Conservation (phyloP, 495 filamentous ascomycete species). For the Neurospora sp. region DNA sequence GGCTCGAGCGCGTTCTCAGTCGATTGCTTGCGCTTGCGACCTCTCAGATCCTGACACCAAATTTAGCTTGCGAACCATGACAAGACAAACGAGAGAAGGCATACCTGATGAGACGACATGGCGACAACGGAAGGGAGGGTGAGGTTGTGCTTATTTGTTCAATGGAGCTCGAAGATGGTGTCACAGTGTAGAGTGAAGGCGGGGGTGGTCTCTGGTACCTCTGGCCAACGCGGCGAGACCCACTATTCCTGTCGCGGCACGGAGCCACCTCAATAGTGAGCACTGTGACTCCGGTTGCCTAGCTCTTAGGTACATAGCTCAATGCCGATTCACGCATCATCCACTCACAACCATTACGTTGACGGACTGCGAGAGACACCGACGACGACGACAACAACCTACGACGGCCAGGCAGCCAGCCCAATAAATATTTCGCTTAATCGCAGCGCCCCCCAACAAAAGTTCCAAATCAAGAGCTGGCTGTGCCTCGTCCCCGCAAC, state of each 20-base stretch:
- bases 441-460: not conserved
- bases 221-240: no score
- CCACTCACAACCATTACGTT: not conserved
- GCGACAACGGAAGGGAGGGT: no score
- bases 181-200: no score
- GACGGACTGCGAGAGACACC: not conserved
- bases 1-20: not conserved
- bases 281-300: no score
- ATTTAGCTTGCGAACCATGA: not conserved
- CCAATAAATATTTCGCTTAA: not conserved
- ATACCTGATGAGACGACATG: no score
- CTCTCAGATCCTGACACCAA: not conserved
- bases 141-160: no score
- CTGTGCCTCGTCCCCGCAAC: not conserved
- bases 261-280: no score
- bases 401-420: not conserved
- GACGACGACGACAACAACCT: not conserved
- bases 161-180: no score
- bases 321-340: not conserved
- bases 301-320: no score
- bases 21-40: not conserved
- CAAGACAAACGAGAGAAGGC: no score
- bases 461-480: not conserved
- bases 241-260: no score
- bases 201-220: no score